phyloP scores from a whole-genome alignment of 495 filamentous ascomycete species.

The Cudoniella acicularis region DNA sequence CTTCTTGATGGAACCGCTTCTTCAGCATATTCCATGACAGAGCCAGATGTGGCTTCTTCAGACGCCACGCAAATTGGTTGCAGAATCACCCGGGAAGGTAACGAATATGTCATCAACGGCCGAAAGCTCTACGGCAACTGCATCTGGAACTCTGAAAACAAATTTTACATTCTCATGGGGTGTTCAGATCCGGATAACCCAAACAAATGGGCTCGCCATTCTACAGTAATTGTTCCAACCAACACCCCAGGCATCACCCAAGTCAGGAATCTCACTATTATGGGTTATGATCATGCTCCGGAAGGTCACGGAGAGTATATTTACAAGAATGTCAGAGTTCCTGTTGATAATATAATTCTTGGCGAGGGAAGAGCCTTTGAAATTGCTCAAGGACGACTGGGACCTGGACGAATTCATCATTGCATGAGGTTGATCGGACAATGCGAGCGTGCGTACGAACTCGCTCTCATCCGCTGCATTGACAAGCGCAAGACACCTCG shows the following conservation, averaged over 20 bases:
- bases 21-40: constrained; percentile 40
- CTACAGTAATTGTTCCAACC: constrained; percentile 35
- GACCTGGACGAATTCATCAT: constrained; percentile 40
- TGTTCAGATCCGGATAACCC: constrained; percentile 36
- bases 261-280: constrained; percentile 36
- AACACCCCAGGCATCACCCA: constrained; percentile 32
- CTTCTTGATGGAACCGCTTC: constrained; percentile 33
- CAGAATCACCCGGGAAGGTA: constrained; percentile 30
- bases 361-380: constrained; percentile 41
- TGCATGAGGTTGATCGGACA: constrained; percentile 40
- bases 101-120: constrained; percentile 36
- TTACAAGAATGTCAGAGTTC: constrained; percentile 37
- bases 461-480: constrained; percentile 32
- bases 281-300: constrained; percentile 39
- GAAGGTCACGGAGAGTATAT: constrained; percentile 40
- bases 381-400: constrained; percentile 39
- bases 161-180: constrained; percentile 41
- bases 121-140: constrained; percentile 39
- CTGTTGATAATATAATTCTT: constrained; percentile 36
- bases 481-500: constrained; percentile 35
- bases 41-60: constrained; percentile 36
- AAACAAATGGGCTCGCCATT: constrained; percentile 34
- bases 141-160: constrained; percentile 32
- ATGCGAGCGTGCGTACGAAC: constrained; percentile 36
- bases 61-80: constrained; percentile 37